These are phyloP conservation scores for Gymnopus androsaceus DNA, from an alignment of 1,284 basidiomycete species.

Conservation along the genomic window DNA sequence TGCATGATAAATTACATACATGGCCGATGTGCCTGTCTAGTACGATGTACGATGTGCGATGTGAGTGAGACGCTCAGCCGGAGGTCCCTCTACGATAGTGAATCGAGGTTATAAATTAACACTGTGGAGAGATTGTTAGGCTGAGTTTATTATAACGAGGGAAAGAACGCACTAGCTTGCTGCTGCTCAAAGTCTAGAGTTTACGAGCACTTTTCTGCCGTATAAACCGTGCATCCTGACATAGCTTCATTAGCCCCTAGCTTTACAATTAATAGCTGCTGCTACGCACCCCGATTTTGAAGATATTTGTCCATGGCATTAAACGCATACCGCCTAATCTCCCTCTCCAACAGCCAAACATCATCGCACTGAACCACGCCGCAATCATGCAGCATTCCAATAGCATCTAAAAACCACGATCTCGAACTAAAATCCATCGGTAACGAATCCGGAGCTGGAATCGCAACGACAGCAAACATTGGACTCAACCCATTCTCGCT, in stretches of 20 bases:
- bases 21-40: no score
- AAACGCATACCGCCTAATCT: slow-evolving; percentile 45
- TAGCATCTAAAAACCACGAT: slow-evolving; percentile 47
- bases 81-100: no score
- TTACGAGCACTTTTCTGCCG: slow-evolving; percentile 19
- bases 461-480: slow-evolving; percentile 42
- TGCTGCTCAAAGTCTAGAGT: no score
- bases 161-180: no score
- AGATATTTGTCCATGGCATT: slow-evolving; percentile 48
- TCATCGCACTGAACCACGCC: slow-evolving; percentile 47
- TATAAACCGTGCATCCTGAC: slow-evolving; percentile 25
- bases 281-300: slow-evolving; percentile 39
- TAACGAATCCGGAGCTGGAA: slow-evolving; percentile 32
- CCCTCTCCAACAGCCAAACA: slow-evolving; percentile 45
- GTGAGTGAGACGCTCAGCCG: no score
- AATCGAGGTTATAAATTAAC: no score
- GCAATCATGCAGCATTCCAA: slow-evolving; percentile 46
- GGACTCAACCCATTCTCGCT: slow-evolving; percentile 39
- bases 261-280: background rate
- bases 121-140: no score
- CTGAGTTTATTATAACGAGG: no score
- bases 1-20: no score
- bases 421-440: slow-evolving; percentile 41
- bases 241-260: background rate
- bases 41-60: no score